phyloP scores from a whole-genome alignment of 2,329 filamentous ascomycete species.

The Arthroderma sp. region DNA sequence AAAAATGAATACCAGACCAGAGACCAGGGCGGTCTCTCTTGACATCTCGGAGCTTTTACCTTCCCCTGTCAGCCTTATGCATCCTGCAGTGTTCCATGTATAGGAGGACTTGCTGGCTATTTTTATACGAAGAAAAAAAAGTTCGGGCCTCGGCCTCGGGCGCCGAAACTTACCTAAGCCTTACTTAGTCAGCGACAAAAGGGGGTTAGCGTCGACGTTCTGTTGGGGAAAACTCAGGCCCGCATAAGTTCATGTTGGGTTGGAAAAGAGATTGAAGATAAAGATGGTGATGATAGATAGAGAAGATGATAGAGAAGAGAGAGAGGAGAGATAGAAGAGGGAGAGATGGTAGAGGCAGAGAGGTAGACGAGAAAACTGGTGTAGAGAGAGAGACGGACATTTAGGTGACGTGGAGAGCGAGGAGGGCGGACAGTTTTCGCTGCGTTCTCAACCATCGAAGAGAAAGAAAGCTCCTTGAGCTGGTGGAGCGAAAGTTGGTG shows the following conservation, averaged over 20 bases:
- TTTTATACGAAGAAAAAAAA: no score
- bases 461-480: neutral
- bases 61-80: neutral
- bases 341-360: neutral
- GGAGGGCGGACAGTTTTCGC: neutral
- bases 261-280: neutral
- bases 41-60: neutral
- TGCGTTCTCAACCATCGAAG: neutral
- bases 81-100: no score
- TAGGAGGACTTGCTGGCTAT: no score
- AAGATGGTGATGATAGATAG: neutral
- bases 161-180: constrained; percentile 2
- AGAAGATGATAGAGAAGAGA: neutral
- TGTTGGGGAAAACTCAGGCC: constrained; percentile 3
- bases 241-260: neutral
- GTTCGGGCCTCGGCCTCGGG: neutral
- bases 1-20: neutral
- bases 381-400: neutral
- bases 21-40: neutral
- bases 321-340: neutral
- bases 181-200: neutral
- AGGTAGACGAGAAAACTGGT: neutral
- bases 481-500: neutral
- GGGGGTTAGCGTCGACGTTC: neutral
- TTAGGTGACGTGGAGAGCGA: neutral